Base-by-base conservation (phyloP, 805 yeast genomes). In the Kuraishia floccosa region DNA sequence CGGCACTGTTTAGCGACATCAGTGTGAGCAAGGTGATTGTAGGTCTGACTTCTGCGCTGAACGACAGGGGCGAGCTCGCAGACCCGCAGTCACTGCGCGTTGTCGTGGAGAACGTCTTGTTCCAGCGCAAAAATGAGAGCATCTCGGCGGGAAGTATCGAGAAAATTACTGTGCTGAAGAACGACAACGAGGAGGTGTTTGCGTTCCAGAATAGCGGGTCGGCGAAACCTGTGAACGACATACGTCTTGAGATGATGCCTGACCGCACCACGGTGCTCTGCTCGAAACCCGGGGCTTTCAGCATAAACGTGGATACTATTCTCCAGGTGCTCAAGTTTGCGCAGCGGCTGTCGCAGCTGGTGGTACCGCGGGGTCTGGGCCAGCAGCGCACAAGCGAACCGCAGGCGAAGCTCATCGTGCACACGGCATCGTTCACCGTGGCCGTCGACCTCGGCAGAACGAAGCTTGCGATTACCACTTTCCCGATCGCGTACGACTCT, bases 101-200 rank as follows among this genome's bases (percentile, higher is more conserved):
- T 34, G 19, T 38, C 30, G 15, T 46, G 37, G 17, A 42, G 27
- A 55, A 57, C 17, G 27, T 68, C 5, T 52, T 50, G 26, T 30
- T 73, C 16, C 63, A 61, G 30, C 71, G 64, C 32, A 65, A 64
- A 33, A 60, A 58, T 34, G 49, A 56, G 0, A 43, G 42, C 1
- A 50, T 68, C 29, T 41, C 60, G 2, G 65, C 60, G 37, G 84
- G 83, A 2, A 68, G 70, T 1, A 36, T 73, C 2, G 55, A 60
- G 27, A 41, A 38, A 0, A 35, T 69, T n/a, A 35, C 41, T 1
- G 35, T 62, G 4, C 12, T 50, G 3, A 34, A 54, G 14, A 37
- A 34, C 8, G 39, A 35, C 15, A 35, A 46, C 16, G 43, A 49
- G 9, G 30, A 35, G 1, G n/a, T 36, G 5, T 30, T 50, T 17